Conservation (phyloP, 257 asterid species). For the Paulownia fortunei region DNA sequence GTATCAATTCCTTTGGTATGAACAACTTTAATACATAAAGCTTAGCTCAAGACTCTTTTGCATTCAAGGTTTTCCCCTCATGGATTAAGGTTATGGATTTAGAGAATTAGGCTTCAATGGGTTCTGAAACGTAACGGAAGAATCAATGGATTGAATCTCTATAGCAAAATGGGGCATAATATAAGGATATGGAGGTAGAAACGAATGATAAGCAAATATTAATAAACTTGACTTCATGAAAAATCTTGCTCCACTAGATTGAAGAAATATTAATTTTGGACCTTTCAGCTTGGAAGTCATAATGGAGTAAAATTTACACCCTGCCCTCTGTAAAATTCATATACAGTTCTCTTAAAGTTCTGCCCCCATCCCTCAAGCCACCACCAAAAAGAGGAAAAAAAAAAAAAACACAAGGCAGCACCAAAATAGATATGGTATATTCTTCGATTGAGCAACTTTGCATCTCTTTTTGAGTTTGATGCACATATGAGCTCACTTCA, state of each 20-base stretch:
- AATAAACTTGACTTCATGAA: neutral
- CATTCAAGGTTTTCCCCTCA: neutral
- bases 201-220: neutral
- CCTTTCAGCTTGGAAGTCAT: neutral
- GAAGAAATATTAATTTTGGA: neutral
- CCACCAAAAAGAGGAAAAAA: conserved; percentile 6
- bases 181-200: neutral
- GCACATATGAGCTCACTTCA: conserved; percentile 8
- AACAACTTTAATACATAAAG: neutral
- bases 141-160: neutral
- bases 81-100: neutral
- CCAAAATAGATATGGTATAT: neutral
- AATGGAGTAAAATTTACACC: neutral
- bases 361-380: neutral
- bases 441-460: conserved; percentile 9
- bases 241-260: conserved; percentile 4
- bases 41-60: neutral
- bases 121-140: neutral
- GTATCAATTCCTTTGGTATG: neutral
- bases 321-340: neutral
- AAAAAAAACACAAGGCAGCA: neutral
- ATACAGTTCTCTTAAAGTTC: neutral
- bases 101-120: neutral
- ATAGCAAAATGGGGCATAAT: neutral
- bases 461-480: neutral